phyloP scores from a whole-genome alignment of 192 early-diverging fungal genomes.

The Podochytrium sp. region DNA sequence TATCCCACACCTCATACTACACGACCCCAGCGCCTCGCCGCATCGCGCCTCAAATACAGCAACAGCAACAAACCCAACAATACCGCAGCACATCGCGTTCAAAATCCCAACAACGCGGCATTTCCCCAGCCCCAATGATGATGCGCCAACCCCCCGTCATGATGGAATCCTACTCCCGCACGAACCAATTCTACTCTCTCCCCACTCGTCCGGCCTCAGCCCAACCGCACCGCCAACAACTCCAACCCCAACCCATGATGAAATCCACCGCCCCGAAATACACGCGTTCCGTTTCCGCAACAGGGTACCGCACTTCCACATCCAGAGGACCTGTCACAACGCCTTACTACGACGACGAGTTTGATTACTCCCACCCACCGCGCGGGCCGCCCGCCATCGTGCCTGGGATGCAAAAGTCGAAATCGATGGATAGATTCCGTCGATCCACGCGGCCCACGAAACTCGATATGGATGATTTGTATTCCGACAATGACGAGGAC shows the following conservation, averaged over 20 bases:
- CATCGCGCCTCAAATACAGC: not conserved
- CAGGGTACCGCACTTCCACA: no score
- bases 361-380: not conserved
- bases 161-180: no score
- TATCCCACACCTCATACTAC: no score
- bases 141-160: no score
- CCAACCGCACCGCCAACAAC: no score
- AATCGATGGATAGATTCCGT: not conserved
- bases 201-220: no score
- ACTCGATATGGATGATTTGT: not conserved
- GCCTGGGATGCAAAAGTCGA: not conserved
- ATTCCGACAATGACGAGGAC: not conserved
- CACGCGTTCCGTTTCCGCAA: no score
- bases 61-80: not conserved
- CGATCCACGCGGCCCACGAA: conserved; percentile 24
- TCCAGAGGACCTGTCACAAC: not conserved
- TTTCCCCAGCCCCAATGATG: no score
- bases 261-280: no score
- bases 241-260: no score
- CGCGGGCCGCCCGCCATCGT: not conserved
- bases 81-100: not conserved
- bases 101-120: no score
- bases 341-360: not conserved
- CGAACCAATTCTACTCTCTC: no score
- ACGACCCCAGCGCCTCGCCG: not conserved